Evolutionary conservation across 495 filamentous ascomycete genomes (phyloP), one percentile per base, ranked within the genome.

Genomic region (Talaromyces borbonicus): DNA sequence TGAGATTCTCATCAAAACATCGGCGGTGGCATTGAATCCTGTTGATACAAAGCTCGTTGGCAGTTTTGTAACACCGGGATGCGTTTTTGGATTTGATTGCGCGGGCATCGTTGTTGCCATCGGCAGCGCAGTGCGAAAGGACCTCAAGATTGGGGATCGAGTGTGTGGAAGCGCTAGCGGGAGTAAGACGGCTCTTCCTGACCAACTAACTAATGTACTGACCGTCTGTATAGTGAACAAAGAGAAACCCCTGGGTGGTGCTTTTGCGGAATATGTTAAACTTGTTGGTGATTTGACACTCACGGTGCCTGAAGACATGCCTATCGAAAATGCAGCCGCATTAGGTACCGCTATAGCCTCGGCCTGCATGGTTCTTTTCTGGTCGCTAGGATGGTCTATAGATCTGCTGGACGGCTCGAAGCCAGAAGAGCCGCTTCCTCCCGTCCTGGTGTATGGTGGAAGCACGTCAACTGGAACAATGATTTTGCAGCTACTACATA

Each of bases 21-120:
- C 46, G 7, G 58, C 63, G 2, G 69, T 74, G 8, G 66, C 64
- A 1, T 47, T 77, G 5, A 77, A 74, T 47, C 71, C 69, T 0
- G 60, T 49, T 25, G 71, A 75, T 50, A 62, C 46, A 40, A 77
- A 75, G 35, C 66, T 69, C 55, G 51, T 57, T 8, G 49, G 53
- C 14, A 44, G 52, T 4, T 62, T 68, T 12, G 53, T 65, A 0
- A 54, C 43, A 1, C 57, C 54, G 1, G 70, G 69, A 2, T 60
- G 55, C 3, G 52, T 57, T 43, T 47, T 57, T 45, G 71, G 71
- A 0, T 67, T 57, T 49, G 72, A 76, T 43, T 75, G 60, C 44
- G 56, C 67, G 2, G 72, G 72, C 1, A 53, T 49, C 0, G 58
- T 75, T 0, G 61, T 66, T 12, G 55, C 57, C 29, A 33, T 52